phyloP scores from a whole-genome alignment of 2,329 filamentous ascomycete species.

The Elsinoe arachidis region DNA sequence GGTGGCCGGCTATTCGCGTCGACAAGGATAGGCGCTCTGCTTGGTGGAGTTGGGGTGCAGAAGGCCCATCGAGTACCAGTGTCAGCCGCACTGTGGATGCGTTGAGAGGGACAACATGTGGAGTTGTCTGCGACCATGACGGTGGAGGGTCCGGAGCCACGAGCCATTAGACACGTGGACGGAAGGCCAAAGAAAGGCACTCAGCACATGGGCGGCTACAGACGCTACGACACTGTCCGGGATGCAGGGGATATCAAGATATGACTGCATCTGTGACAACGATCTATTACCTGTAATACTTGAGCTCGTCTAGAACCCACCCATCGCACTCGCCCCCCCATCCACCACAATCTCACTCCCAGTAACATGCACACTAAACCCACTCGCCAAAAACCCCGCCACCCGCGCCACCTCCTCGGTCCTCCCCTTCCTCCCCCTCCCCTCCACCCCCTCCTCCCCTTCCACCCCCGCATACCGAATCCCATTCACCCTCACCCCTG shows the following conservation, averaged over 20 bases:
- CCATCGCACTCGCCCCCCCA: conserved; percentile 43
- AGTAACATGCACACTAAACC: conserved; percentile 55
- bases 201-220: too few relatives aligned
- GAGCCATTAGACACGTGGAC: neutral
- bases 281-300: too few relatives aligned
- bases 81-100: too few relatives aligned
- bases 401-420: conserved; percentile 53
- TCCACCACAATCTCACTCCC: conserved; percentile 55
- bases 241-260: too few relatives aligned
- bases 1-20: too few relatives aligned
- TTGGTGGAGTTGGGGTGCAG: too few relatives aligned
- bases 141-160: neutral
- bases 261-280: too few relatives aligned
- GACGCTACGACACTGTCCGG: neutral
- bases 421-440: conserved; percentile 44
- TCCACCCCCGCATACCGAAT: conserved; percentile 41
- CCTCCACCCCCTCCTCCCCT: conserved; percentile 13
- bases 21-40: too few relatives aligned
- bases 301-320: conserved; percentile 14
- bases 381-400: conserved; percentile 54
- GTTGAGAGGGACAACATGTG: too few relatives aligned
- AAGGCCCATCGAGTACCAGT: too few relatives aligned
- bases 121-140: too few relatives aligned
- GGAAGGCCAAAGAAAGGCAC: neutral
- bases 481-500: conserved; percentile 52